Percentiles rank a stretch among this genome's conserved stretches.
These are phyloP conservation scores for Echium plantagineum DNA, from an alignment of 257 asterid genomes.

Conservation along the genomic window DNA sequence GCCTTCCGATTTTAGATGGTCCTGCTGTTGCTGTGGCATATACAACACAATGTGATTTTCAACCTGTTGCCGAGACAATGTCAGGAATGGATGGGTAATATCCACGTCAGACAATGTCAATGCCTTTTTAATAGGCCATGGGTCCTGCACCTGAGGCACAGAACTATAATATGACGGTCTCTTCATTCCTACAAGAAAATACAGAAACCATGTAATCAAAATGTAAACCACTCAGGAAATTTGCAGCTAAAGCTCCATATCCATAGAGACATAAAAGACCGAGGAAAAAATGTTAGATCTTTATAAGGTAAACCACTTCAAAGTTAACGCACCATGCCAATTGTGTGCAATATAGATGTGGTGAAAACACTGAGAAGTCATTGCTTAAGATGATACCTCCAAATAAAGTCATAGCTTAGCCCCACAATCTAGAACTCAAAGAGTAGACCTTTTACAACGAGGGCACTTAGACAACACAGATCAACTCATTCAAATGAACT, in stretches of 20 bases:
- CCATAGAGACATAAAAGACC: not conserved
- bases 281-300: not conserved
- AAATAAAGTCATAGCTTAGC: no score
- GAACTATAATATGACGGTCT: constrained; percentile 36
- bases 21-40: constrained; percentile 60
- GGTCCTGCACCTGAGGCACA: constrained; percentile 43
- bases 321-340: no score
- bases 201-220: not conserved
- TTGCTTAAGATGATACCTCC: not conserved
- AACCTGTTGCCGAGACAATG: constrained; percentile 74
- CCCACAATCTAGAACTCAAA: no score
- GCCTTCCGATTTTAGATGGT: constrained; percentile 42
- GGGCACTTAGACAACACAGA: no score
- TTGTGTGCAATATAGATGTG: not conserved
- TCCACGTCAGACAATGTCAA: constrained; percentile 72
- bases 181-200: constrained; percentile 37
- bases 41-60: constrained; percentile 51
- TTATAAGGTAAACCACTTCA: no score
- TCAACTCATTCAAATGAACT: no score
- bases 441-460: no score
- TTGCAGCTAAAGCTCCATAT: not conserved
- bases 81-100: constrained; percentile 71
- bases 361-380: not conserved
- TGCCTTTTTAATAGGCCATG: constrained; percentile 67
- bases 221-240: not conserved